phyloP scores from a whole-genome alignment of 1,284 basidiomycete genomes.

The Apiotrichum brassicae region DNA sequence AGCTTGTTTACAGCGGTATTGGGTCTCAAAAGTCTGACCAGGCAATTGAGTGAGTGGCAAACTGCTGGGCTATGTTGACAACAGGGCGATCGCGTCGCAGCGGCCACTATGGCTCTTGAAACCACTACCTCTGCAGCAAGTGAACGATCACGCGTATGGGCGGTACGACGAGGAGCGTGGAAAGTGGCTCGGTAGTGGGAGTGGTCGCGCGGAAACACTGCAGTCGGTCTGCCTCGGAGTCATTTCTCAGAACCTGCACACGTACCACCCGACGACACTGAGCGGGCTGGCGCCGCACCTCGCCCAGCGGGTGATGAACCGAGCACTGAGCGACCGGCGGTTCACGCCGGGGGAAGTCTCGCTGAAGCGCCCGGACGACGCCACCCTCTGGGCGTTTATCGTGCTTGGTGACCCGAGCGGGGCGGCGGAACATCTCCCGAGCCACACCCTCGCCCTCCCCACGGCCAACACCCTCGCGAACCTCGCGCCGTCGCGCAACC shows the following conservation, averaged over 20 bases:
- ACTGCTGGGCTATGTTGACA: too few relatives aligned
- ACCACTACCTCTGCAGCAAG: conserved; percentile 29
- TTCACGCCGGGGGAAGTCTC: too few relatives aligned
- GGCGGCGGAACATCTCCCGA: background rate
- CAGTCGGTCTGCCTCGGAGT: conserved; percentile 22
- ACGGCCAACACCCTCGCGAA: conserved; percentile 12
- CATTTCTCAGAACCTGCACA: conserved; percentile 31
- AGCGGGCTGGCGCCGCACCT: conserved; percentile 16
- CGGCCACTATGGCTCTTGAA: conserved; percentile 31
- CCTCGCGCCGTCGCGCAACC: conserved; percentile 11
- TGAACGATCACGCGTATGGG: conserved; percentile 7
- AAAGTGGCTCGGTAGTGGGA: background rate
- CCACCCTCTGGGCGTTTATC: conserved; percentile 34
- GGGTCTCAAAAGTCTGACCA: too few relatives aligned
- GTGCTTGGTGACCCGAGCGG: conserved; percentile 25
- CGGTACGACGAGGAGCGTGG: background rate
- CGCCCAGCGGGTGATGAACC: conserved; percentile 19
- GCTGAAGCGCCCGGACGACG: conserved; percentile 25
- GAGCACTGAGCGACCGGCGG: conserved; percentile 13
- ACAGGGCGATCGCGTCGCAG: conserved; percentile 1
- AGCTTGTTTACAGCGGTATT: too few relatives aligned
- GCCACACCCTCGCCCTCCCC: conserved; percentile 25
- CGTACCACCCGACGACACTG: conserved; percentile 19
- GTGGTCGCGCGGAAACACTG: conserved; percentile 18
- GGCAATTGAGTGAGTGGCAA: too few relatives aligned